A percentile compares a stretch with the other conserved stretches of the same genome.
Conservation (phyloP, 2,329 filamentous ascomycete genomes). For the Apiospora rasikravindrae region DNA sequence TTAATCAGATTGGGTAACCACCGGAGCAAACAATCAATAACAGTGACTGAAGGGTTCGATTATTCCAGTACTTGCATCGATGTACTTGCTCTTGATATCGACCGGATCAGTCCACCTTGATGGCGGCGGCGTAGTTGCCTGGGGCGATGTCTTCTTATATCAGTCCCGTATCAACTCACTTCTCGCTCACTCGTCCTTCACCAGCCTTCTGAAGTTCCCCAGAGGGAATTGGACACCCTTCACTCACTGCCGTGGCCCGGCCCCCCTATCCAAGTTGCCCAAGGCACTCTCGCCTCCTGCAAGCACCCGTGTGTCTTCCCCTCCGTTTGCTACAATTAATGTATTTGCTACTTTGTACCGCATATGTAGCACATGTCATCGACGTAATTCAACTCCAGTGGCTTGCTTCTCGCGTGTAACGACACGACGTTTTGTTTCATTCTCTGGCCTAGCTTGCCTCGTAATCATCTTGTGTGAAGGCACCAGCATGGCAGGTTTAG, state of each 20-base stretch:
- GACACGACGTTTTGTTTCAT: constrained; percentile 17
- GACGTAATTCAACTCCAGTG: constrained; percentile 15
- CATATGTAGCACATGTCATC: constrained; percentile 16
- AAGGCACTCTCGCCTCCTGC: constrained; percentile 9
- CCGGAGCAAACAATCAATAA: neutral
- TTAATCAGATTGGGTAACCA: neutral
- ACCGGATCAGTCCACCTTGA: neutral
- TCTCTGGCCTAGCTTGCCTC: neutral
- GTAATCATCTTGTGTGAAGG: neutral
- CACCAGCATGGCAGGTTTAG: neutral
- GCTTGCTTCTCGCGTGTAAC: constrained; percentile 15
- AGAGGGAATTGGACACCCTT: neutral
- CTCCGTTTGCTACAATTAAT: constrained; percentile 12
- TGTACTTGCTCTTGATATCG: neutral
- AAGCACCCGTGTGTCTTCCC: constrained; percentile 9
- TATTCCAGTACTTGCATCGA: neutral
- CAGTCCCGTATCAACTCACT: neutral
- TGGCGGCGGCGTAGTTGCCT: neutral
- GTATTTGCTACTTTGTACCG: neutral
- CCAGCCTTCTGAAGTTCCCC: neutral
- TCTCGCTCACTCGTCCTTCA: neutral
- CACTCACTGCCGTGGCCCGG: neutral
- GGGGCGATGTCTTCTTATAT: neutral
- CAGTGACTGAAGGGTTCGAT: no score
- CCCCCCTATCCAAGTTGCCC: neutral